Base-by-base conservation (phyloP, 2,329 filamentous ascomycete species). In the Curvularia eragrostidis region DNA sequence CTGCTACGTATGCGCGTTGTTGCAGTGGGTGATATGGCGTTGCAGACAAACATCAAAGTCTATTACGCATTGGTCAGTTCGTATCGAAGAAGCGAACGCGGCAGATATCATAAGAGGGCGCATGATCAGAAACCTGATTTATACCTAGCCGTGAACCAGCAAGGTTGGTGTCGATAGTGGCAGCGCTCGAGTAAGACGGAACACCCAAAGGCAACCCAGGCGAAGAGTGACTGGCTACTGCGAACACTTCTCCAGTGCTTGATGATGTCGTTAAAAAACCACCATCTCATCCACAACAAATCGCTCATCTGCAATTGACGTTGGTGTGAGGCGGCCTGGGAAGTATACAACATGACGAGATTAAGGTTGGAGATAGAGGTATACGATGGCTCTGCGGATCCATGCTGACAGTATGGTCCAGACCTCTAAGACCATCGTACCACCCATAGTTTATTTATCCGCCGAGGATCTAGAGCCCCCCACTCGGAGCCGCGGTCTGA, bases 1-100 rank as follows among this genome's bases (percentile, higher is more conserved):
- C 34, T 66, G 54, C 66, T 60, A 28, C 24, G 21, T n/a, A 47
- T 47, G 43, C 28, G 46, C 23, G 9, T 23, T 26, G 21, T 21
- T 10, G 18, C 24, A 15, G 19, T 24, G 53, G n/a, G 34, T 23
- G 39, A 44, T 3, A 21, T 15, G 3, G 23, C 23, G 2, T 26
- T 44, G 30, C 23, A 44, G 18, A 38, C 18, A 1, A 19, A 51
- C 13, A 34, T 44, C 15, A 36, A 6, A 30, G 18, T 10, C 7
- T 30, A 42, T 15, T 19, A 18, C 42, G 21, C 21, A 41, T n/a
- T 36, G 18, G 1, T 32, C 18, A 23, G 41, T 30, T 26, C 23
- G 26, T 4, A 28, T 38, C 18, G 23, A 28, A 38, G 23, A 12
- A 18, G 23, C 18, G 26, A 55, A 55, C 3, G 23, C 28, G 13